Evolutionary conservation across 768 basidiomycete species (phyloP).

Genomic region (Boletus insuetus): DNA sequence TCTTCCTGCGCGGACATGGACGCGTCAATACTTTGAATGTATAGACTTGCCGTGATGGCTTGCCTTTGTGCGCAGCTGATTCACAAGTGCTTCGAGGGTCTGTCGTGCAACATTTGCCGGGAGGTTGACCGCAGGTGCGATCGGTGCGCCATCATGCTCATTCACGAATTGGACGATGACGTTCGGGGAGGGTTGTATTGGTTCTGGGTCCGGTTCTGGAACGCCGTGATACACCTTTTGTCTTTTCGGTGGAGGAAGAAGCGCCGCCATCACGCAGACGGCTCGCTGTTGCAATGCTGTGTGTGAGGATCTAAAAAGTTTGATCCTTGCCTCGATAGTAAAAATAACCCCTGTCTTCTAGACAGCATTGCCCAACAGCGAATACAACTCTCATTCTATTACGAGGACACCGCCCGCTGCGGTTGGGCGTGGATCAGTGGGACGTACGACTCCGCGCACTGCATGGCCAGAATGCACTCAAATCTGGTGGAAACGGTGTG

Average conservation of each 20-base stretch:
- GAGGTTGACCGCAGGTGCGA: conserved; percentile 87
- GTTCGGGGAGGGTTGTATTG: conserved; percentile 49
- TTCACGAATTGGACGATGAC: conserved; percentile 92
- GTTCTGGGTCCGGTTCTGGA: conserved; percentile 58
- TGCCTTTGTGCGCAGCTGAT: conserved; percentile 78
- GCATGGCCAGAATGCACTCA: too few relatives aligned
- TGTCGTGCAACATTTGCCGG: conserved; percentile 86
- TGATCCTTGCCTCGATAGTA: conserved; percentile 3
- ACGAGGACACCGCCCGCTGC: too few relatives aligned
- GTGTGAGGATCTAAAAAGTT: not conserved
- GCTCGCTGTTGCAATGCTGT: too few relatives aligned
- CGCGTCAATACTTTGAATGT: not conserved
- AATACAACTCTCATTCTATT: too few relatives aligned
- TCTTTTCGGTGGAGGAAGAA: conserved; percentile 86
- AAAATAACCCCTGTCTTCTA: conserved; percentile 14
- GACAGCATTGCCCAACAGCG: not conserved
- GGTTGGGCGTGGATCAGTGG: too few relatives aligned
- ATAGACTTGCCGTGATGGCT: conserved; percentile 24
- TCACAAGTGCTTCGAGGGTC: conserved; percentile 84
- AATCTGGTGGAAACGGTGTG: too few relatives aligned
- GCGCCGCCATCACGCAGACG: conserved; percentile 62
- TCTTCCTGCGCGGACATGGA: conserved; percentile 31
- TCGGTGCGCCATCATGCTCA: conserved; percentile 74
- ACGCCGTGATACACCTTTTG: conserved; percentile 78
- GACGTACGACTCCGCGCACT: too few relatives aligned